These are phyloP conservation scores for Clarkia xantiana DNA, from an alignment of 345 rosid genomes.

Conservation along the genomic window DNA sequence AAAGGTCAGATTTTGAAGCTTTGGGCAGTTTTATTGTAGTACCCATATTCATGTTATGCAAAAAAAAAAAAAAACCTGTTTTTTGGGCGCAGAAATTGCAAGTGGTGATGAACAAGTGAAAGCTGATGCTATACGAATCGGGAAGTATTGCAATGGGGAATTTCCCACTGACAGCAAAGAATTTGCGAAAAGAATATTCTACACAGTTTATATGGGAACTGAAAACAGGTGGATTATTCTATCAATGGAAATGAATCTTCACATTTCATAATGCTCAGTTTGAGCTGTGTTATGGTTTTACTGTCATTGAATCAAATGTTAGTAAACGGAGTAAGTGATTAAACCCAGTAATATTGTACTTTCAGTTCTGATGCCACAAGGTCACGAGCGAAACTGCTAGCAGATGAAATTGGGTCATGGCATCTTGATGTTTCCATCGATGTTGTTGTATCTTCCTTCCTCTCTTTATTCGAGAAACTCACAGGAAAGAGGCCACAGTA, in stretches of 20 bases:
- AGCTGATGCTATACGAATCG: conserved; percentile 79
- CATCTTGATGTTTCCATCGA: conserved; percentile 86
- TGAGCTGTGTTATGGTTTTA: not conserved
- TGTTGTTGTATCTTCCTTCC: conserved; percentile 60
- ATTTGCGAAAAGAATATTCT: conserved; percentile 82
- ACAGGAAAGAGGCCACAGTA: conserved; percentile 72
- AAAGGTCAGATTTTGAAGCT: conserved; percentile 34
- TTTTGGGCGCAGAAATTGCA: conserved; percentile 44
- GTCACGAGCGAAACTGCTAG: conserved; percentile 59
- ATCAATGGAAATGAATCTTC: not conserved
- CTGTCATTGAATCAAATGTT: not conserved
- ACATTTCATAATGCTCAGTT: not conserved
- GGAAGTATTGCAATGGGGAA: conserved; percentile 49
- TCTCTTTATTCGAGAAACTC: conserved; percentile 64
- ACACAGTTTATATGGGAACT: conserved; percentile 86
- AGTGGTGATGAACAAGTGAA: conserved; percentile 89
- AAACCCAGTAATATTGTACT: conserved; percentile 1
- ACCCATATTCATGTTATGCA: not conserved
- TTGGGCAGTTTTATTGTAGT: not conserved
- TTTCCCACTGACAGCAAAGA: conserved; percentile 86
- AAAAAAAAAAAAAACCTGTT: not conserved
- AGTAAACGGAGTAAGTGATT: conserved; percentile 1
- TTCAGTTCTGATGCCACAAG: conserved; percentile 64
- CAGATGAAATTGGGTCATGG: conserved; percentile 89
- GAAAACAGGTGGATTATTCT: conserved; percentile 62